Base-by-base conservation (phyloP, 805 yeast genomes). In the Hanseniaspora lindneri region DNA sequence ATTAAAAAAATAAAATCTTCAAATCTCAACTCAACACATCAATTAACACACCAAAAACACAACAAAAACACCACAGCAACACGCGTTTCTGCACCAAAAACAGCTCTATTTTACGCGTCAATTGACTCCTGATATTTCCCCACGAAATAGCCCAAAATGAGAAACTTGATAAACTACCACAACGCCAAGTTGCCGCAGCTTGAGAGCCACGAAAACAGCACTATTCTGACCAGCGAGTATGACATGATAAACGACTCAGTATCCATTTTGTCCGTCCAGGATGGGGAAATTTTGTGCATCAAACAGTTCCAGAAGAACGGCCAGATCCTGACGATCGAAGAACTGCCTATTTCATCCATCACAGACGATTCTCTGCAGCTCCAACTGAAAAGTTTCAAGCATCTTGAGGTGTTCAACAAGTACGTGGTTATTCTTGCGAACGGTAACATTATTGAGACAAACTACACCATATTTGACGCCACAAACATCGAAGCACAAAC, bases 391-490 rank as follows among this genome's bases (percentile, higher is more conserved):
- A 71, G 76, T 3, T 80, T 83, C 59, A 69, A 61, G 2, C 92
- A 83, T 61, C 81, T 84, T 60, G 75, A 77, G 8, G 95, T 86
- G 53, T 61, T 70, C n/a, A 70, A 70, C 24, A 81, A 79, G 55
- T 64, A 83, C 36, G 72, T 84, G 1, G 73, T 85, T 44, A 77
- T 86, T 1, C 73, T 85, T 52, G 66, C 67, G 43, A 75, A 76
- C 53, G 97, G 97, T 54, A 95, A 87, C 58, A 76, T 89, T 10
- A 60, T 74, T 35, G 68, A 75, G 10, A 83, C 83, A 3, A 73
- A 76, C 20, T 80, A 81, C 59, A 84, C 79, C 54, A 58, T 70
- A 0, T 54, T 44, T 11, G 59, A 59, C 7, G 61, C 58, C 6
- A 75, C 74, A 52, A 72, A 74, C 13, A 75, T 75, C 32, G 65